phyloP scores from a whole-genome alignment of 345 rosid species.

The Aegle marmelos region DNA sequence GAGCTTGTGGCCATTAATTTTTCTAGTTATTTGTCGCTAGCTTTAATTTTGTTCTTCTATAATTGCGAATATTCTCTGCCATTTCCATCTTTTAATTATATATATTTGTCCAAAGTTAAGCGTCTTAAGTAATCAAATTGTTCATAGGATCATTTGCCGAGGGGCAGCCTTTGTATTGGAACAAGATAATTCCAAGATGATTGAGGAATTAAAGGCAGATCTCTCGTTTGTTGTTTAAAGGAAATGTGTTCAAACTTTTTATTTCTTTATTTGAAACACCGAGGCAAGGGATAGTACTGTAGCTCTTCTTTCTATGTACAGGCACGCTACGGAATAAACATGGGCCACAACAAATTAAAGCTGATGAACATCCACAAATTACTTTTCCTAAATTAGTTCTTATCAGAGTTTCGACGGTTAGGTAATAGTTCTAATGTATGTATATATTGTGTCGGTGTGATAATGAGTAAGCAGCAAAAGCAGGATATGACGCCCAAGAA shows the following conservation, averaged over 20 bases:
- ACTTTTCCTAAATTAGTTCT: neutral
- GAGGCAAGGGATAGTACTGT: conserved; percentile 10
- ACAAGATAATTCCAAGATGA: conserved; percentile 30
- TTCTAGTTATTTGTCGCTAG: neutral
- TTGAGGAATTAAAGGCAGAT: conserved; percentile 48
- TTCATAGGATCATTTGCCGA: neutral
- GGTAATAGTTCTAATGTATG: neutral
- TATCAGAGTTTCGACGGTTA: neutral
- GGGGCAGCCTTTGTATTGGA: conserved; percentile 6
- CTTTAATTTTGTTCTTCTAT: too few species aligned
- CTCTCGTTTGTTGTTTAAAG: conserved; percentile 31
- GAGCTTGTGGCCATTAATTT: neutral
- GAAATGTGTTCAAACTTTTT: conserved; percentile 18
- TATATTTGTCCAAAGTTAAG: neutral
- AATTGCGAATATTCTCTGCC: neutral
- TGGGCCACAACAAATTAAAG: conserved; percentile 18
- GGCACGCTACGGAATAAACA: conserved; percentile 31
- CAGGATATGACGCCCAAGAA: neutral
- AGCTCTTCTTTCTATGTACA: conserved; percentile 45
- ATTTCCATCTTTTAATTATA: too few species aligned
- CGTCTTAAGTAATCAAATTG: neutral
- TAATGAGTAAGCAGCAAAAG: neutral
- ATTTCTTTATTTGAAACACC: conserved; percentile 8
- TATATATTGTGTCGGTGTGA: neutral
- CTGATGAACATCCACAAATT: neutral